Evolutionary conservation across 768 basidiomycete species (phyloP).

Genomic region (Hydnomerulius pinastri): DNA sequence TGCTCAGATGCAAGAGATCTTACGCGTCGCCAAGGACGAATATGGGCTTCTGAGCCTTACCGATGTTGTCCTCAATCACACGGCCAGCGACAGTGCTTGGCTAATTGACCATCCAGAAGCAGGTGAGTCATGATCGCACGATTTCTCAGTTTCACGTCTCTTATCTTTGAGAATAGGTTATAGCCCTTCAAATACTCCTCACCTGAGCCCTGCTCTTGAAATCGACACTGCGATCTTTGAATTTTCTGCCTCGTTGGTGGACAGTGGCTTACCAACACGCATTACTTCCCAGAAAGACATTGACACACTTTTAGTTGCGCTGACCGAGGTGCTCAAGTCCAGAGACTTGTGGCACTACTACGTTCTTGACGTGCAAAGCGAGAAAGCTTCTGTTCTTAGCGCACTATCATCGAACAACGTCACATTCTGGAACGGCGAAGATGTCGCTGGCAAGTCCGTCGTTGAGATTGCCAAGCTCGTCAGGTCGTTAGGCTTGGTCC

Average conservation of each 20-base stretch:
- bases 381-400: constrained; percentile 53
- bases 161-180: constrained; percentile 56
- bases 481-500: constrained; percentile 53
- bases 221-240: constrained; percentile 85
- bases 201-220: constrained; percentile 90
- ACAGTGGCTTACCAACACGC: constrained; percentile 69
- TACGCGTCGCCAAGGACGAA: constrained; percentile 75
- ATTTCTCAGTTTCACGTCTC: not conserved
- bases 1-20: constrained; percentile 58
- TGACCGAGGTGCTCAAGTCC: constrained; percentile 58
- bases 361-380: constrained; percentile 71
- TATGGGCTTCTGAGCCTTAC: constrained; percentile 89
- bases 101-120: constrained; percentile 93
- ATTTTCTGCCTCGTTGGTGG: constrained; percentile 67
- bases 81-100: constrained; percentile 93
- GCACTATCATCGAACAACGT: constrained; percentile 37
- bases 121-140: constrained; percentile 46
- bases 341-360: constrained; percentile 94
- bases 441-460: constrained; percentile 57
- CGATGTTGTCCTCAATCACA: constrained; percentile 97
- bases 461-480: constrained; percentile 69
- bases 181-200: constrained; percentile 88
- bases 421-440: constrained; percentile 60
- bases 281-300: constrained; percentile 72
- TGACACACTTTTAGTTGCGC: constrained; percentile 60